A percentile compares a stretch with the other conserved stretches of the same genome.
Evolutionary conservation across 108 stramenopile genomes (phyloP).

Genomic region (Nannochloropsis oceanica): DNA sequence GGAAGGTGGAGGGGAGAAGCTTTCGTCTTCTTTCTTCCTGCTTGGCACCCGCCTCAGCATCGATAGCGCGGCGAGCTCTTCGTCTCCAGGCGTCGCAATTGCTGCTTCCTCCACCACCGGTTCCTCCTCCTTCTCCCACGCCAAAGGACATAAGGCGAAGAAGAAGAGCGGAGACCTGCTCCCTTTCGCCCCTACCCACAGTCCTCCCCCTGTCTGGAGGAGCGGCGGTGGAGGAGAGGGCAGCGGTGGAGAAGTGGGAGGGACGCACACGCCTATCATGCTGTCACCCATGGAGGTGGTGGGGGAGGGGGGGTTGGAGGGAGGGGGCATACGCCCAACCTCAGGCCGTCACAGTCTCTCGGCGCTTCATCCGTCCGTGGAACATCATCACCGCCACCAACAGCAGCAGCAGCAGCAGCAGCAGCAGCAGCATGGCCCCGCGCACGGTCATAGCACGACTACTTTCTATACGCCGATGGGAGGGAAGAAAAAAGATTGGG

Average conservation of each 20-base stretch:
- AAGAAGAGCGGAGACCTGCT: no score
- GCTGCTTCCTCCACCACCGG: no score
- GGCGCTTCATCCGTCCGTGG: not conserved
- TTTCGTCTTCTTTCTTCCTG: not conserved
- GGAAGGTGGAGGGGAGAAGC: not conserved
- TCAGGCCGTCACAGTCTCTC: not conserved
- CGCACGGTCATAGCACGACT: not conserved
- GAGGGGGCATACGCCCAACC: not conserved
- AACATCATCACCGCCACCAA: not conserved
- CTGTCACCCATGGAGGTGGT: not conserved
- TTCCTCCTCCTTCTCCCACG: no score
- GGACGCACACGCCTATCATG: not conserved
- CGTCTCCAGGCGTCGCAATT: not conserved
- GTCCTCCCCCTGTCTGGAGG: no score
- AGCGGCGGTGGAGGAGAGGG: no score
- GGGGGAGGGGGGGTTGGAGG: not conserved
- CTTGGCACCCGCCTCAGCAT: not conserved
- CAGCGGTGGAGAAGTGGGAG: no score
- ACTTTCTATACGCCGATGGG: not conserved
- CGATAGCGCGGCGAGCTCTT: not conserved
- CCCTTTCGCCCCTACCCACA: no score
- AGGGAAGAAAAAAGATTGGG: not conserved
- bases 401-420: not conserved
- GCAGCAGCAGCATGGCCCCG: not conserved
- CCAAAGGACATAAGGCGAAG: no score